These are phyloP conservation scores for Pichia cephalocereana DNA, from an alignment of 805 yeast species.

Conservation along the genomic window DNA sequence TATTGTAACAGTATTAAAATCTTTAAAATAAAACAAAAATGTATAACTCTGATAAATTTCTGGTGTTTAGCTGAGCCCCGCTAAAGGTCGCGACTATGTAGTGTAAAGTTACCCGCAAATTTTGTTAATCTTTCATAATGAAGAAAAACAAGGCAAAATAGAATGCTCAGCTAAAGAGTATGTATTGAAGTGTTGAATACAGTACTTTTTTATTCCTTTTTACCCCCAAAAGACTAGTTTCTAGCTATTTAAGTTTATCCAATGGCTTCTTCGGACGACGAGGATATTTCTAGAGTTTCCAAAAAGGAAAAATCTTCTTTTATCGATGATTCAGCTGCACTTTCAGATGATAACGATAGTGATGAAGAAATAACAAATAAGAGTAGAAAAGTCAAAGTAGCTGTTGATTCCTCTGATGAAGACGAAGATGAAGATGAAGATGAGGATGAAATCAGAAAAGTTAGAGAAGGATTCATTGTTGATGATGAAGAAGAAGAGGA, in stretches of 20 bases:
- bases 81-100: too few species aligned
- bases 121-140: not conserved
- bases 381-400: not conserved
- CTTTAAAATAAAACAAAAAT: too few species aligned
- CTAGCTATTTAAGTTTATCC: too few species aligned
- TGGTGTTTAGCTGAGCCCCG: too few species aligned
- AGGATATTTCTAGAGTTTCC: not conserved
- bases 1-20: not conserved
- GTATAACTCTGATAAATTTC: too few species aligned
- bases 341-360: constrained; percentile 28
- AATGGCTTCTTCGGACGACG: constrained; percentile 3
- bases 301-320: constrained; percentile 1
- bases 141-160: not conserved
- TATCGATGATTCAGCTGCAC: constrained; percentile 24
- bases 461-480: constrained; percentile 88
- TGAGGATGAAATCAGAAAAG: constrained; percentile 77
- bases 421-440: constrained; percentile 83
- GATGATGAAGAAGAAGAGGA: constrained; percentile 80
- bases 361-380: constrained; percentile 22
- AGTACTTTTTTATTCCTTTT: not conserved
- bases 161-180: not conserved
- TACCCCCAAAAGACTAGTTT: not conserved
- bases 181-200: too few species aligned
- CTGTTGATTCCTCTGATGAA: constrained; percentile 73
- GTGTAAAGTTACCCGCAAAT: not conserved